A percentile compares a stretch with the other conserved stretches of the same genome.
phyloP scores from a whole-genome alignment of 2,329 filamentous ascomycete species.

The Fusarium agapanthi region DNA sequence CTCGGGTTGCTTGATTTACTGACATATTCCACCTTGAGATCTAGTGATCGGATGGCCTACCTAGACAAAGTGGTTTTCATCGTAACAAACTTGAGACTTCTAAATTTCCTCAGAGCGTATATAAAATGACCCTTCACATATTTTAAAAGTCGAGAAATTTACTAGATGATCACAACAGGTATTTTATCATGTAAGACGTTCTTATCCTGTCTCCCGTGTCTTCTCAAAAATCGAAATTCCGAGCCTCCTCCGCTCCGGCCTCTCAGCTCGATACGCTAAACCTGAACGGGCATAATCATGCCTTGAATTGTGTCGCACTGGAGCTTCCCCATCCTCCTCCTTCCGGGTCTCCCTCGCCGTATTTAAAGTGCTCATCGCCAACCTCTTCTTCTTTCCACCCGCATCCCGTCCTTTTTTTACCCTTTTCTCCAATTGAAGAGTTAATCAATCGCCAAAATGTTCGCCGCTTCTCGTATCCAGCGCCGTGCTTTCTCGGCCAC shows the following conservation, averaged over 20 bases:
- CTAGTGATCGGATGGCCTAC: not conserved
- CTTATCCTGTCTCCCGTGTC: constrained; percentile 28
- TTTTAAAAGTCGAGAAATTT: not conserved
- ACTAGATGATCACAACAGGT: not conserved
- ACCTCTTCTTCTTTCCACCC: constrained; percentile 34
- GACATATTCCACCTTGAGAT: constrained; percentile 8
- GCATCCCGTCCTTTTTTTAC: constrained; percentile 33
- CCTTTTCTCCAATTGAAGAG: constrained; percentile 37
- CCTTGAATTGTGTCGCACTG: constrained; percentile 16
- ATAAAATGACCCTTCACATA: too few relatives aligned
- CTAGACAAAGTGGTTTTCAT: not conserved
- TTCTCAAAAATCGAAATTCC: constrained; percentile 31
- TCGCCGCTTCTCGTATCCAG: constrained; percentile 75
- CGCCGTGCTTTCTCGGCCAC: constrained; percentile 84
- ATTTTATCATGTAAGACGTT: not conserved
- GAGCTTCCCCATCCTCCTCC: constrained; percentile 31
- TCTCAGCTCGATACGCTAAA: constrained; percentile 28
- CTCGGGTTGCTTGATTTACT: not conserved
- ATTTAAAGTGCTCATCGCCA: constrained; percentile 40
- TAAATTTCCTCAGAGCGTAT: not conserved
- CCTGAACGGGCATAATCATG: not conserved
- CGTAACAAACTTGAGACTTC: not conserved
- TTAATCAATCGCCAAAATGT: constrained; percentile 65
- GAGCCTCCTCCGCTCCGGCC: constrained; percentile 36
- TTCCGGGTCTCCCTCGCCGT: constrained; percentile 32